phyloP scores from a whole-genome alignment of 106 monocot species.

The Gastrodia elata region DNA sequence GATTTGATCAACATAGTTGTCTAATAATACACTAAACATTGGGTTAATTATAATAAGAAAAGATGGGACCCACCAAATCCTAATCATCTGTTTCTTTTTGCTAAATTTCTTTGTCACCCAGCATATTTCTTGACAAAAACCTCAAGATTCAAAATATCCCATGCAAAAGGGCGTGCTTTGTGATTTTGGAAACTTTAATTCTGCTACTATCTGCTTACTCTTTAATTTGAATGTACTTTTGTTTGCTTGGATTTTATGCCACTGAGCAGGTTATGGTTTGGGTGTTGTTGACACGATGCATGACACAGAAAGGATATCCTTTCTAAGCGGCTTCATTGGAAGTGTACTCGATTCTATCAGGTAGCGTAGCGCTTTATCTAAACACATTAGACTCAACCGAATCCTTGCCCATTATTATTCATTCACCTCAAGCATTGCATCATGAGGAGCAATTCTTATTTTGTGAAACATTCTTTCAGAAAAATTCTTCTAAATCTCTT shows the following conservation, averaged over 20 bases:
- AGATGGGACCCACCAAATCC: no score
- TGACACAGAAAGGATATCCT: conserved; percentile 19
- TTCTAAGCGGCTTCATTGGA: conserved; percentile 21
- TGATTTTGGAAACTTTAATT: neutral
- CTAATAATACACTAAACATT: no score
- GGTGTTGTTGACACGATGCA: conserved; percentile 11
- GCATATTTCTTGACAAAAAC: neutral
- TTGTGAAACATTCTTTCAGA: neutral
- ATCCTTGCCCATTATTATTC: neutral
- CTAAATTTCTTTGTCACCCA: no score
- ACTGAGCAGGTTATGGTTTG: conserved; percentile 16
- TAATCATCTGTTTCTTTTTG: no score
- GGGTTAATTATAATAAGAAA: no score
- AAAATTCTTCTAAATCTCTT: neutral
- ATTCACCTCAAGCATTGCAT: neutral
- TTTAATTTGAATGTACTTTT: neutral
- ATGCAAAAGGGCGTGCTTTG: neutral
- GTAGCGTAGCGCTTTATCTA: conserved; percentile 4
- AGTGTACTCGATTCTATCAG: conserved; percentile 31
- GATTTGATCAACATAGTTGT: neutral
- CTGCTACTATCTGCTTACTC: neutral
- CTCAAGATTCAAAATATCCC: neutral
- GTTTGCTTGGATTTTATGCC: neutral
- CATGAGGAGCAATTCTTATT: neutral
- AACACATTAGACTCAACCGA: neutral